These are phyloP conservation scores for Rhodotorula sp. DNA, from an alignment of 1,284 basidiomycete species.

Conservation along the genomic window DNA sequence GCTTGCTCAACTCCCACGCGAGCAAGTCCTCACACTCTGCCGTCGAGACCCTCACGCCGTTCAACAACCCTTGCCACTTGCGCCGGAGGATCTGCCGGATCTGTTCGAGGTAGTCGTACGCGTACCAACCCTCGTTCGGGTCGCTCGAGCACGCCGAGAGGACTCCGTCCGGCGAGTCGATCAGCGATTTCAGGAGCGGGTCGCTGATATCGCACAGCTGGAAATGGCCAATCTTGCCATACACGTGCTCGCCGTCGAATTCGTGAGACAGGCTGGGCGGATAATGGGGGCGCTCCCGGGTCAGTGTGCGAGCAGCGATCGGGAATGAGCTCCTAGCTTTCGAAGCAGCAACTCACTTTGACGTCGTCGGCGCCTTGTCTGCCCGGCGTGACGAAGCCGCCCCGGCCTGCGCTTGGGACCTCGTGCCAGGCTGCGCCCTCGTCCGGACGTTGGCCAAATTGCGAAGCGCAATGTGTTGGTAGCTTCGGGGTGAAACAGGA, in stretches of 20 bases:
- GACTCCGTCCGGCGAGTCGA: constrained; percentile 57
- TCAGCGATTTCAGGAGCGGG: constrained; percentile 72
- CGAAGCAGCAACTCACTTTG: constrained; percentile 42
- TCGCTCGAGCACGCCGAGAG: constrained; percentile 54
- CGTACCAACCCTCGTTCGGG: constrained; percentile 77
- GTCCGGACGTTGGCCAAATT: constrained; percentile 36
- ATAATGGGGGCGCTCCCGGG: background rate
- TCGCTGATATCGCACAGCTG: constrained; percentile 90
- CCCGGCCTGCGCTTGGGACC: constrained; percentile 6
- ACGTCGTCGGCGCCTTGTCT: background rate
- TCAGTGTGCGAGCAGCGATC: background rate
- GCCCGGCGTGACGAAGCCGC: background rate
- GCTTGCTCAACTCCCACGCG: constrained; percentile 28
- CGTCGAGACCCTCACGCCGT: constrained; percentile 59
- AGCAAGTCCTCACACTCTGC: constrained; percentile 68
- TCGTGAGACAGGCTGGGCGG: constrained; percentile 61
- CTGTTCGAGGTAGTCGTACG: constrained; percentile 66
- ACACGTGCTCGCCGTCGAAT: constrained; percentile 78
- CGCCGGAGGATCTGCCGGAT: constrained; percentile 80
- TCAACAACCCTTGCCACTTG: constrained; percentile 74
- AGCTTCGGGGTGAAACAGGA: constrained; percentile 26
- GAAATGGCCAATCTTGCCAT: constrained; percentile 81
- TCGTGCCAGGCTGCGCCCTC: constrained; percentile 25
- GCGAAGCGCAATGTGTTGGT: constrained; percentile 43
- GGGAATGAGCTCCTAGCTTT: background rate